Evolutionary conservation across 108 stramenopile species (phyloP).

Genomic region (Nitzschia putrida): DNA sequence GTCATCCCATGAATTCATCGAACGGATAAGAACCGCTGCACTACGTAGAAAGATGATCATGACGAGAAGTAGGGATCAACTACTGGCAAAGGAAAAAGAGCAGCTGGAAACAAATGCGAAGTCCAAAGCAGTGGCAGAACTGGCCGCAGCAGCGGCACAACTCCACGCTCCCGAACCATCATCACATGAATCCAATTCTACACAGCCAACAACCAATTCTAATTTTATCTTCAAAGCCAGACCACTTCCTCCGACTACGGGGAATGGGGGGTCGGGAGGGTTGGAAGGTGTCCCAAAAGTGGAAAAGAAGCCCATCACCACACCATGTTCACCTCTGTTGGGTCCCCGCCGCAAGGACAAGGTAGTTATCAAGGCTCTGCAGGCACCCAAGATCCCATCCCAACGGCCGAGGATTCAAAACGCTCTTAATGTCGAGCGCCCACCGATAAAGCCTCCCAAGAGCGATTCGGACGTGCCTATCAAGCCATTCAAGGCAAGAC

Average conservation of each 20-base stretch:
- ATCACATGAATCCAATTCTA: neutral
- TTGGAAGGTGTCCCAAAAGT: slow-evolving; percentile 49
- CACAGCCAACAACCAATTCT: neutral
- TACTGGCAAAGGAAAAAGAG: slow-evolving; percentile 51
- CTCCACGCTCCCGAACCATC: neutral
- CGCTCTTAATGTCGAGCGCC: neutral
- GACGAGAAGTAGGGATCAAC: slow-evolving; percentile 48
- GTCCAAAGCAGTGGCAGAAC: neutral
- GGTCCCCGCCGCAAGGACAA: slow-evolving; percentile 19
- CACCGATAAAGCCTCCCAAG: neutral
- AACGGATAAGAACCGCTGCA: slow-evolving; percentile 54
- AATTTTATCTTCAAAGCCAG: slow-evolving; percentile 36
- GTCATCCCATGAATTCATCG: slow-evolving; percentile 48
- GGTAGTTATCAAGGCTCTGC: slow-evolving; percentile 24
- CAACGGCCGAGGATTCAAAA: neutral
- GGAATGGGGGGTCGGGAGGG: slow-evolving; percentile 27
- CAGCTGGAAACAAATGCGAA: slow-evolving; percentile 31
- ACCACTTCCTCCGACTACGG: slow-evolving; percentile 28
- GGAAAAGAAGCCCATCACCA: slow-evolving; percentile 52
- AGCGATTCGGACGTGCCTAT: neutral
- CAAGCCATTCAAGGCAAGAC: slow-evolving; percentile 39
- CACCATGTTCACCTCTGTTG: slow-evolving; percentile 49
- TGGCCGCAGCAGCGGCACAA: neutral
- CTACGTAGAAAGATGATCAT: slow-evolving; percentile 42
- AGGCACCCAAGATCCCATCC: neutral